Base-by-base conservation (phyloP, 2,329 filamentous ascomycete species). In the Hypoxylon sp. region DNA sequence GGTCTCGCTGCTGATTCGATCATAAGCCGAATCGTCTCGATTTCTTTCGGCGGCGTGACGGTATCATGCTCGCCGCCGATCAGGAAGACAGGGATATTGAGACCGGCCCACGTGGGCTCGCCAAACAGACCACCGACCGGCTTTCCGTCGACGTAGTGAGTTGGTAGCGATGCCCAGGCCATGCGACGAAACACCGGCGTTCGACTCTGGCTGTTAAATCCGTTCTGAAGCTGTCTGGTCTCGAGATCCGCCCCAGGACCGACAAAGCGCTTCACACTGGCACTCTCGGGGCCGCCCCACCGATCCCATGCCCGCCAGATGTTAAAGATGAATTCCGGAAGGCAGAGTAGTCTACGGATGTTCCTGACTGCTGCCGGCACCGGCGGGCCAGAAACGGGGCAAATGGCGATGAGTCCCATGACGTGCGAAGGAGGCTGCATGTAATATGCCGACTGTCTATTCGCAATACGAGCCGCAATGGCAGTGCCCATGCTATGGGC, bases 401-500 rank as follows among this genome's bases (percentile, higher is more conserved):
- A 97, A 22, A 98, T 89, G 2, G 89, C 92, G 28, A 97, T 81
- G 6, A 97, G 75, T 0, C 92, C 93, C 48, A 89, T 79, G n/a
- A 96, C 84, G 72, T 91, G 82, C 8, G 88, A 77, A 30, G 85
- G 81, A n/a, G 92, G 71, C 1, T 80, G 75, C 24, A 81, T 80
- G 20, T 77, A 80, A 61, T 88, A 79, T 1, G 83, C 77, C 1
- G 65, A 74, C 70, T 77, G 81, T 62, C 64, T 79, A 69, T 67
- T 83, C 8, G 92, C 89, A 53, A 98, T 80, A 15, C 90, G 80
- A 24, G 91, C 89, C 5, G 90, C 87, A 19, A 97, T 80, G 2
- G 91, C 91, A 61, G 91, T 93, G 6, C 95, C 95, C 87, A 97
- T 91, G 75, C 93, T 97, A 74, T 99, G 95, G 1, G 90, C 93